Percentiles rank a stretch among this genome's conserved stretches.
Evolutionary conservation across 2,329 filamentous ascomycete genomes (phyloP).

Genomic region (Penicillium freii): DNA sequence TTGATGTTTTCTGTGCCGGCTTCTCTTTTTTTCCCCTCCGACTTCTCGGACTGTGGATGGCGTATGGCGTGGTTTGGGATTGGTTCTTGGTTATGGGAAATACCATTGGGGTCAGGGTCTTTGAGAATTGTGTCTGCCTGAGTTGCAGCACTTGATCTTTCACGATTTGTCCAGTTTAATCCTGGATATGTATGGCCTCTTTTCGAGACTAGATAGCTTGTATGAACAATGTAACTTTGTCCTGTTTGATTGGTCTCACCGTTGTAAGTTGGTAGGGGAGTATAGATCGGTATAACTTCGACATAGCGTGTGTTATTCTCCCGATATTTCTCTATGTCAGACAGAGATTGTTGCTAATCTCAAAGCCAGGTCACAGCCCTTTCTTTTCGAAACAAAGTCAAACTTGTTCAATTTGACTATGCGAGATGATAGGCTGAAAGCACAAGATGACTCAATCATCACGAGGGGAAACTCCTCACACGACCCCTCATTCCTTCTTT

Average conservation of each 20-base stretch:
- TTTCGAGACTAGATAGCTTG: constrained; percentile 19
- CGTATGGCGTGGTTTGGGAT: constrained; percentile 23
- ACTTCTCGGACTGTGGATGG: constrained; percentile 14
- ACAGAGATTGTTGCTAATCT: not conserved
- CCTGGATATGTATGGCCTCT: constrained; percentile 15
- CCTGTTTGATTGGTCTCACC: not conserved
- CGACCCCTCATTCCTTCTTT: not conserved
- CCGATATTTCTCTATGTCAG: not conserved
- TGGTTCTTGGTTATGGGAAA: constrained; percentile 22
- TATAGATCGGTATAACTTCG: not conserved
- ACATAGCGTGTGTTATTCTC: not conserved
- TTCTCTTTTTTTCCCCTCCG: not conserved
- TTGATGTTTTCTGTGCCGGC: constrained; percentile 12
- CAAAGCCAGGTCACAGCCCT: not conserved
- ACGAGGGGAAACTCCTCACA: not conserved
- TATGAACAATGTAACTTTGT: constrained; percentile 22
- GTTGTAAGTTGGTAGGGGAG: not conserved
- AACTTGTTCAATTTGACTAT: not conserved
- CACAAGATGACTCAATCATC: not conserved
- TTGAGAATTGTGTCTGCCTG: constrained; percentile 15
- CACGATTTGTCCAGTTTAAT: constrained; percentile 24
- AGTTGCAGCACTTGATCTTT: constrained; percentile 12
- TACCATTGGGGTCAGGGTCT: constrained; percentile 17
- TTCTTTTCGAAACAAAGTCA: too few species aligned
- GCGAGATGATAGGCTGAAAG: not conserved